Percentiles rank a stretch among this genome's conserved stretches.
Conservation (phyloP, 352 stramenopile genomes). For the Phytophthora citricola region DNA sequence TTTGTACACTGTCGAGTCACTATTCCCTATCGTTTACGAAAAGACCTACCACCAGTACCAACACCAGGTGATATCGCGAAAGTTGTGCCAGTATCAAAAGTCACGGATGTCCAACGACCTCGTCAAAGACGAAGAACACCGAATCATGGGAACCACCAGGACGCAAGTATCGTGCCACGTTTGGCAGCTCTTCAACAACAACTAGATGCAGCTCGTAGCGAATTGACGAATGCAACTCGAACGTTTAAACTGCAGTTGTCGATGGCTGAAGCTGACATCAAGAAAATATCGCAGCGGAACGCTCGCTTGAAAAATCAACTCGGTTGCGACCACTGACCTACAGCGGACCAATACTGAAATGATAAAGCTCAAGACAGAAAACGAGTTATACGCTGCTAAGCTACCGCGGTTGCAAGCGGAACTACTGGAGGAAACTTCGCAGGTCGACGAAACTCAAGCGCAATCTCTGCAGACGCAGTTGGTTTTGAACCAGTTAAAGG, state of each 20-base stretch:
- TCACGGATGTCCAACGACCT: neutral
- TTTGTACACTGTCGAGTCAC: constrained; percentile 42
- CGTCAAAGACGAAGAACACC: constrained; percentile 8
- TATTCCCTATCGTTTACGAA: constrained; percentile 58
- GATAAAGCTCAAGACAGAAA: constrained; percentile 53
- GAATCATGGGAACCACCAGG: neutral
- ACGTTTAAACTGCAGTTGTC: constrained; percentile 41
- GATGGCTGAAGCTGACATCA: constrained; percentile 46
- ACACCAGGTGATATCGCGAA: neutral
- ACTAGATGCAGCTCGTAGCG: constrained; percentile 18
- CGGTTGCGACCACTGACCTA: constrained; percentile 36
- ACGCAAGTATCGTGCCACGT: constrained; percentile 8
- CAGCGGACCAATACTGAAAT: constrained; percentile 49
- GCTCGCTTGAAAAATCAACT: constrained; percentile 45
- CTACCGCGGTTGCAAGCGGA: constrained; percentile 55
- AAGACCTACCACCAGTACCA: neutral
- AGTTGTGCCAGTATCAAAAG: constrained; percentile 4
- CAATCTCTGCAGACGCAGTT: constrained; percentile 50
- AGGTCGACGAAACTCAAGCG: constrained; percentile 57
- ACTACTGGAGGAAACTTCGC: constrained; percentile 52
- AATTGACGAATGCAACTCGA: constrained; percentile 27
- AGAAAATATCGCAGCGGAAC: constrained; percentile 51
- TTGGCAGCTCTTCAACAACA: constrained; percentile 22
- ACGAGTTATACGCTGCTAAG: constrained; percentile 57
- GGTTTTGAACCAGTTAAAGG: constrained; percentile 48